Percentiles rank a stretch among this genome's conserved stretches.
These are phyloP conservation scores for Ascochyta fabae DNA, from an alignment of 2,329 filamentous ascomycete genomes.

Conservation along the genomic window DNA sequence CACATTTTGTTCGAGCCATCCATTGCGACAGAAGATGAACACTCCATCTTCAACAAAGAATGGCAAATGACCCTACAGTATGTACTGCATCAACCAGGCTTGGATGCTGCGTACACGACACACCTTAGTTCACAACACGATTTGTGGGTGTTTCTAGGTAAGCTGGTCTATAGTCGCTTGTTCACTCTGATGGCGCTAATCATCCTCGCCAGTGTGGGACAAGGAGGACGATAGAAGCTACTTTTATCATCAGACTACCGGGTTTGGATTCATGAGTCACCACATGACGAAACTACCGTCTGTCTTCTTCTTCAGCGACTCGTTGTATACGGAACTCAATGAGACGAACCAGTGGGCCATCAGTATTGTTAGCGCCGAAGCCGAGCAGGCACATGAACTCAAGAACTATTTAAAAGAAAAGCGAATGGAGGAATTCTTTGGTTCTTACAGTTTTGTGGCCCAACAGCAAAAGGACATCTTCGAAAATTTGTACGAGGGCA, in stretches of 20 bases:
- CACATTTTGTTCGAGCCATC: neutral
- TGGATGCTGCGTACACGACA: neutral
- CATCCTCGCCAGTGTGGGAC: neutral
- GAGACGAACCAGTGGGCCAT: neutral
- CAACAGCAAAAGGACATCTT: neutral
- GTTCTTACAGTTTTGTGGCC: neutral
- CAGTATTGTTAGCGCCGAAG: neutral
- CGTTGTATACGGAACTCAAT: neutral
- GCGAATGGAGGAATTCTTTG: neutral
- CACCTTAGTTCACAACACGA: too few species aligned
- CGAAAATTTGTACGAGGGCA: neutral
- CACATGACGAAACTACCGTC: neutral
- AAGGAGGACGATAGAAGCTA: neutral
- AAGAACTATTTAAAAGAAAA: neutral
- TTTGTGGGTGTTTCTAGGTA: too few species aligned
- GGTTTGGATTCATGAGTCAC: conserved; percentile 1
- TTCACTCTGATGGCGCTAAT: neutral
- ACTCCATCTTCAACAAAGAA: neutral
- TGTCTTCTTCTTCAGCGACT: conserved; percentile 4
- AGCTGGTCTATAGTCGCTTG: neutral
- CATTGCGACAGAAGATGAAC: neutral
- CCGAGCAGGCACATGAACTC: neutral
- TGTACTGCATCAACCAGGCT: neutral
- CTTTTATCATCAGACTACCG: conserved; percentile 7
- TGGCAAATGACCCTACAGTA: conserved; percentile 10